These are phyloP conservation scores for Saccharomycopsis sp. DNA, from an alignment of 805 yeast genomes.

Conservation along the genomic window DNA sequence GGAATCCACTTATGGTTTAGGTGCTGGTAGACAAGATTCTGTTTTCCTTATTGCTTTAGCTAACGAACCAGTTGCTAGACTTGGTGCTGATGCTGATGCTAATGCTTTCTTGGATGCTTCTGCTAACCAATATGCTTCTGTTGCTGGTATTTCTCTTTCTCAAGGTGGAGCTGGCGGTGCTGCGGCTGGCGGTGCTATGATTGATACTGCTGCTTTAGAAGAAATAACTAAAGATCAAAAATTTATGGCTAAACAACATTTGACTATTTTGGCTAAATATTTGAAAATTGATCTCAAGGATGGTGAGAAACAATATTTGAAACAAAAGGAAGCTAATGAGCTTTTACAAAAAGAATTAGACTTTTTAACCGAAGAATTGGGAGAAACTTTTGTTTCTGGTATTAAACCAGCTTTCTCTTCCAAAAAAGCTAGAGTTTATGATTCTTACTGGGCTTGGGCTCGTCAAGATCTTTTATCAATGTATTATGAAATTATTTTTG, in stretches of 20 bases:
- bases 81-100: slow-evolving; percentile 81
- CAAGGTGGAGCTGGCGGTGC: slow-evolving; percentile 45
- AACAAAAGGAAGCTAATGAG: slow-evolving; percentile 70
- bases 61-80: slow-evolving; percentile 83
- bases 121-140: slow-evolving; percentile 78
- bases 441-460: slow-evolving; percentile 99
- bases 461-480: slow-evolving; percentile 91
- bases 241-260: slow-evolving; percentile 40
- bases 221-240: slow-evolving; percentile 39
- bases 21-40: slow-evolving; percentile 89
- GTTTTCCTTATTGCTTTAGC: slow-evolving; percentile 75
- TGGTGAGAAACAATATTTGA: slow-evolving; percentile 77
- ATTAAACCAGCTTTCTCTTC: slow-evolving; percentile 83
- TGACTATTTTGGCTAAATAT: slow-evolving; percentile 91
- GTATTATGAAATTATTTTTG: slow-evolving; percentile 94
- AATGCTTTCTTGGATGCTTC: slow-evolving; percentile 75
- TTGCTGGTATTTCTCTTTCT: slow-evolving; percentile 67
- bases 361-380: slow-evolving; percentile 60
- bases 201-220: slow-evolving; percentile 94
- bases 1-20: slow-evolving; percentile 87
- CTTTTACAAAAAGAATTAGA: slow-evolving; percentile 85
- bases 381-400: slow-evolving; percentile 90
- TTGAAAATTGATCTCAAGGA: slow-evolving; percentile 84
- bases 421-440: slow-evolving; percentile 90
- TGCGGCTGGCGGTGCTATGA: slow-evolving; percentile 50